Conservation (phyloP, 225 moss, liverwort and hornwort species). For the Antitrichia curtipendula region DNA sequence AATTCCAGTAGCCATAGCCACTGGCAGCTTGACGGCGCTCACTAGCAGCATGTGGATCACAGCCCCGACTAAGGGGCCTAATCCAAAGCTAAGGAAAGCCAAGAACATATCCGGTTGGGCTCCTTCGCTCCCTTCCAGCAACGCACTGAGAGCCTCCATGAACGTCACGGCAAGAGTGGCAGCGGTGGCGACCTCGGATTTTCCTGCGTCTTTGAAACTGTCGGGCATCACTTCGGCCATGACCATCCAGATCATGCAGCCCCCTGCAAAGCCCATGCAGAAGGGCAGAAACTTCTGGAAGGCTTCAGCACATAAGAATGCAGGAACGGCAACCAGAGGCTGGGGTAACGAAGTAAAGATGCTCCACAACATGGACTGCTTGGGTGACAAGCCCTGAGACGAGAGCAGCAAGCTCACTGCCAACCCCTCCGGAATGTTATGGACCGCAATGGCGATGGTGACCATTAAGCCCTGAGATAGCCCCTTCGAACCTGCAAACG, state of each 20-base stretch:
- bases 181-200: slow-evolving; percentile 82
- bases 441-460: slow-evolving; percentile 91
- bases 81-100: slow-evolving; percentile 51
- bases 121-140: slow-evolving; percentile 44
- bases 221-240: slow-evolving; percentile 95
- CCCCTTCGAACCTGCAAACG: slow-evolving; percentile 85
- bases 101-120: slow-evolving; percentile 24
- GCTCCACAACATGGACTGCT: slow-evolving; percentile 84
- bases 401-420: slow-evolving; percentile 93
- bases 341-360: slow-evolving; percentile 96
- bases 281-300: slow-evolving; percentile 82
- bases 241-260: slow-evolving; percentile 99
- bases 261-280: slow-evolving; percentile 95
- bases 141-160: slow-evolving; percentile 94
- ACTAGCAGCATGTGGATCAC: slow-evolving; percentile 32
- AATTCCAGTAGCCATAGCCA: slow-evolving; percentile 61
- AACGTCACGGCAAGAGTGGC: slow-evolving; percentile 83
- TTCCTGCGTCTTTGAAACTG: slow-evolving; percentile 82
- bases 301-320: slow-evolving; percentile 85
- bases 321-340: slow-evolving; percentile 89
- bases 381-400: slow-evolving; percentile 66
- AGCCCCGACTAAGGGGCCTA: slow-evolving; percentile 57
- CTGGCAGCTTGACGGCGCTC: slow-evolving; percentile 27
- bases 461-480: slow-evolving; percentile 87
- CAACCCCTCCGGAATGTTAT: slow-evolving; percentile 90